Percentiles rank a stretch among this genome's conserved stretches.
Conservation (phyloP, 768 basidiomycete genomes). For the Russula foetens region DNA sequence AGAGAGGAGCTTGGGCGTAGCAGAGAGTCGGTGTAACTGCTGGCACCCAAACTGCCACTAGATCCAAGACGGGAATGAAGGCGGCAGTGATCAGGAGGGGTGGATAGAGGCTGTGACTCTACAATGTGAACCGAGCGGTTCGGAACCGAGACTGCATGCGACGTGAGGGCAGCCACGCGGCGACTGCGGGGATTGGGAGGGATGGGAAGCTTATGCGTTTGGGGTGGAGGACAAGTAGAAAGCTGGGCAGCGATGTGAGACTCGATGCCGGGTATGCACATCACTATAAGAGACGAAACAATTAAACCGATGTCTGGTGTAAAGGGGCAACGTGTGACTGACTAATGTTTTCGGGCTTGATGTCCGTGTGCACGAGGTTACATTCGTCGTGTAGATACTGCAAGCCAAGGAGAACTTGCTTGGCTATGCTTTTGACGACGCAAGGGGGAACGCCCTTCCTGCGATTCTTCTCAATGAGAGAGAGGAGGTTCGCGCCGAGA, state of each 20-base stretch:
- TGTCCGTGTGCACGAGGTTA: slow-evolving; percentile 86
- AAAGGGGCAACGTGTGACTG: slow-evolving; percentile 30
- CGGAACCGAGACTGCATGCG: slow-evolving; percentile 36
- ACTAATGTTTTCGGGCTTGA: slow-evolving; percentile 96
- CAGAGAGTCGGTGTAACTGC: slow-evolving; percentile 18
- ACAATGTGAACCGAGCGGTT: slow-evolving; percentile 74
- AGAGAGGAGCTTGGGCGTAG: slow-evolving; percentile 18
- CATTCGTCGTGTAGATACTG: slow-evolving; percentile 92
- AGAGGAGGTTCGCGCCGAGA: slow-evolving; percentile 68
- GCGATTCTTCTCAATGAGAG: slow-evolving; percentile 70
- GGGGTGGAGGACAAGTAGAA: slow-evolving; percentile 57
- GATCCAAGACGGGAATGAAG: slow-evolving; percentile 20
- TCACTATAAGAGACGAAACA: slow-evolving; percentile 39
- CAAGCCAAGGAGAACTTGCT: slow-evolving; percentile 80
- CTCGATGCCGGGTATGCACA: slow-evolving; percentile 77
- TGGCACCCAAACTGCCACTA: slow-evolving; percentile 26
- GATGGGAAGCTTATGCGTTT: slow-evolving; percentile 73
- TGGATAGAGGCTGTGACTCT: slow-evolving; percentile 70
- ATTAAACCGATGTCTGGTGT: background rate
- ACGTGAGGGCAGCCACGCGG: slow-evolving; percentile 53
- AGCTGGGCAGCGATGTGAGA: slow-evolving; percentile 64
- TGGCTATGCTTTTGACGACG: slow-evolving; percentile 79
- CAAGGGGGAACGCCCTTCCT: slow-evolving; percentile 75
- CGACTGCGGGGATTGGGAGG: slow-evolving; percentile 59
- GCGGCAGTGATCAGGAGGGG: slow-evolving; percentile 28